Percentiles rank a stretch among this genome's conserved stretches.
These are phyloP conservation scores for Colletotrichum gloeosporioides DNA, from an alignment of 2,329 filamentous ascomycete genomes.

Conservation along the genomic window DNA sequence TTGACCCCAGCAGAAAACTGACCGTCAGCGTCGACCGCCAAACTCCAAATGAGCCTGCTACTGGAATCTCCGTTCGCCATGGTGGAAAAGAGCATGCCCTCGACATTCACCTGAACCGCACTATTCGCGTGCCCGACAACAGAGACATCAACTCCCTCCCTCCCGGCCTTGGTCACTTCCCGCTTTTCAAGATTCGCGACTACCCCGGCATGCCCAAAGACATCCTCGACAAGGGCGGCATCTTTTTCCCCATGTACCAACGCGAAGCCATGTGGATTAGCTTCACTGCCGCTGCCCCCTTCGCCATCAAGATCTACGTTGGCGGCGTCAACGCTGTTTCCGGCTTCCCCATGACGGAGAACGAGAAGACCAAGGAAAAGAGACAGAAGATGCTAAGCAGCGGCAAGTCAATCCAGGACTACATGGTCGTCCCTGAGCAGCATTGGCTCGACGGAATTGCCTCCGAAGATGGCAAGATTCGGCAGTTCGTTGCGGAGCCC, in stretches of 20 bases:
- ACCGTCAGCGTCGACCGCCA: not conserved
- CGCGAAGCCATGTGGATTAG: constrained; percentile 46
- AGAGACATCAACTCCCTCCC: constrained; percentile 33
- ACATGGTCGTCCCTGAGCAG: constrained; percentile 40
- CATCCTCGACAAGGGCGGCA: constrained; percentile 44
- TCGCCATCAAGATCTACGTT: constrained; percentile 44
- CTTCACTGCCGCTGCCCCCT: constrained; percentile 30
- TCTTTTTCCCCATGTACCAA: constrained; percentile 53
- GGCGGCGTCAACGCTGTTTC: constrained; percentile 46
- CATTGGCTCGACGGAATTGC: constrained; percentile 46
- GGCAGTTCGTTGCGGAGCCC: constrained; percentile 55
- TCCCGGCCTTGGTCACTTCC: constrained; percentile 40
- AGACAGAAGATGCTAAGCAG: constrained; percentile 9
- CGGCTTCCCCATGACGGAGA: constrained; percentile 32
- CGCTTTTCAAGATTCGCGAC: constrained; percentile 38
- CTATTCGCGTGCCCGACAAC: constrained; percentile 48
- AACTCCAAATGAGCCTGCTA: not conserved
- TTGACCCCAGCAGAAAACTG: constrained; percentile 5
- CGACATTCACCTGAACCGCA: constrained; percentile 42
- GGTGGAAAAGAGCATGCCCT: constrained; percentile 26
- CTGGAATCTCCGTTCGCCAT: constrained; percentile 1
- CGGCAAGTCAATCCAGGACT: constrained; percentile 29
- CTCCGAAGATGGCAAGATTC: constrained; percentile 37
- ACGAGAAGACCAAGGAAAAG: constrained; percentile 20
- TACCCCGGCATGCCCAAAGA: constrained; percentile 36